These are phyloP conservation scores for Coccomyxa subellipsoidea DNA, from an alignment of 163 green algal species.

Conservation along the genomic window DNA sequence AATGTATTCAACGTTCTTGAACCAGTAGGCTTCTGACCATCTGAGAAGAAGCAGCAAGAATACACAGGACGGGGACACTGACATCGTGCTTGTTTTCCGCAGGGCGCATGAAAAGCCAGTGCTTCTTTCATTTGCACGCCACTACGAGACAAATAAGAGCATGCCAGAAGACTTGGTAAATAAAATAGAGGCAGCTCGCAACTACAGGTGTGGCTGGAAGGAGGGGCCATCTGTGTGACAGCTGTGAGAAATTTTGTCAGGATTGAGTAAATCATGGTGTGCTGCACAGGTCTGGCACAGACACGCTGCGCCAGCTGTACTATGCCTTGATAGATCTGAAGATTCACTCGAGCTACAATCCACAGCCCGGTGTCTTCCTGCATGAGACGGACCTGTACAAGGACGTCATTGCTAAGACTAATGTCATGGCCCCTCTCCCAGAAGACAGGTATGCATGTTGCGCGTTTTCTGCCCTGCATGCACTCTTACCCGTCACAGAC, in stretches of 20 bases:
- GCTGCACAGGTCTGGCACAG: constrained; percentile 44
- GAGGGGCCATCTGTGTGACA: too few species aligned
- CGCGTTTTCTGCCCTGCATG: too few species aligned
- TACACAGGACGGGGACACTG: too few species aligned
- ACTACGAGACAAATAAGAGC: constrained; percentile 79
- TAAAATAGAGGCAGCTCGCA: constrained; percentile 70
- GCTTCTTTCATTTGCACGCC: constrained; percentile 84
- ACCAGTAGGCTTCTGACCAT: too few species aligned
- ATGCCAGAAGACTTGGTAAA: constrained; percentile 90
- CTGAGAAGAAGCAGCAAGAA: too few species aligned
- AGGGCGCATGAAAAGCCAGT: constrained; percentile 75
- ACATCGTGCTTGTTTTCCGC: too few species aligned
- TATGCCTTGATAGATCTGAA: constrained; percentile 88
- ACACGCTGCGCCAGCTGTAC: constrained; percentile 80
- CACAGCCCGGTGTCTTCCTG: constrained; percentile 52
- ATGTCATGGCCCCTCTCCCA: constrained; percentile 76
- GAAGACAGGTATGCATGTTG: constrained; percentile 75
- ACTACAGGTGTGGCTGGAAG: constrained; percentile 43
- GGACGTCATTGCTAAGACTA: constrained; percentile 47
- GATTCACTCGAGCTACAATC: constrained; percentile 78
- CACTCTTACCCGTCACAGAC: too few species aligned
- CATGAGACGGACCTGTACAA: constrained; percentile 60
- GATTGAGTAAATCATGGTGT: too few species aligned
- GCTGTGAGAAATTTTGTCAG: too few species aligned
- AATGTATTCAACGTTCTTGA: too few species aligned